Percentiles rank a stretch among this genome's conserved stretches.
phyloP scores from a whole-genome alignment of 352 stramenopile species.

The Elongisporangium senticosum region DNA sequence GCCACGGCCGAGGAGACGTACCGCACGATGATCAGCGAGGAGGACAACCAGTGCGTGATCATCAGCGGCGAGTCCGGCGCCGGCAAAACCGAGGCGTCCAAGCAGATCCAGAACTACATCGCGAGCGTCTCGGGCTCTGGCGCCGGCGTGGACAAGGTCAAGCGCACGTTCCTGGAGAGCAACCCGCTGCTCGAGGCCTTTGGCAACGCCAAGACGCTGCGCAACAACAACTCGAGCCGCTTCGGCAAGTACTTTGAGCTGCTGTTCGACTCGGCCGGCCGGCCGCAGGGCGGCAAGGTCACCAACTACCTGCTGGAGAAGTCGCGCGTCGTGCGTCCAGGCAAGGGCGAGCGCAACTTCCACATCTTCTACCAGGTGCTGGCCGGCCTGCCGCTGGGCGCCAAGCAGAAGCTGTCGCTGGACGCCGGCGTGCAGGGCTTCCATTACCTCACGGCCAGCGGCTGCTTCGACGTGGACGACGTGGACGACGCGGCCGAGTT shows the following conservation, averaged over 20 bases:
- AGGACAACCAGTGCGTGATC: slow-evolving; percentile 89
- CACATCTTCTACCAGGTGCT: slow-evolving; percentile 95
- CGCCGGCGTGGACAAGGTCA: slow-evolving; percentile 82
- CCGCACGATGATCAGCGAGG: slow-evolving; percentile 82
- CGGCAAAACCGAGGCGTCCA: slow-evolving; percentile 85
- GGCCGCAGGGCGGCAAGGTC: slow-evolving; percentile 82
- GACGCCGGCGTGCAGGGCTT: slow-evolving; percentile 71
- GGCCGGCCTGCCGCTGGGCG: slow-evolving; percentile 49
- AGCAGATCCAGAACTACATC: slow-evolving; percentile 91
- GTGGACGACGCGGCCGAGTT: slow-evolving; percentile 90
- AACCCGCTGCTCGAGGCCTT: slow-evolving; percentile 96
- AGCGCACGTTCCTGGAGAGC: slow-evolving; percentile 89
- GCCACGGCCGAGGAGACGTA: slow-evolving; percentile 84
- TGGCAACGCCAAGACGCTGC: slow-evolving; percentile 93
- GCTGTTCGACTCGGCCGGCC: slow-evolving; percentile 86
- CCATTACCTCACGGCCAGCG: slow-evolving; percentile 86
- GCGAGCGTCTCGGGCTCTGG: slow-evolving; percentile 73
- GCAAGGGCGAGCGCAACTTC: slow-evolving; percentile 90
- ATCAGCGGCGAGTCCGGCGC: slow-evolving; percentile 84
- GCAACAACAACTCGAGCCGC: slow-evolving; percentile 94
- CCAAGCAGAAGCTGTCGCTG: slow-evolving; percentile 66
- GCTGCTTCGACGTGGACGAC: slow-evolving; percentile 88
- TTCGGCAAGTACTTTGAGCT: slow-evolving; percentile 96
- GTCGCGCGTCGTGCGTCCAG: slow-evolving; percentile 80
- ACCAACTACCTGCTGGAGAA: slow-evolving; percentile 93